Conservation (phyloP, 192 early-diverging fungal genomes). For the Entophlyctis luteolus region DNA sequence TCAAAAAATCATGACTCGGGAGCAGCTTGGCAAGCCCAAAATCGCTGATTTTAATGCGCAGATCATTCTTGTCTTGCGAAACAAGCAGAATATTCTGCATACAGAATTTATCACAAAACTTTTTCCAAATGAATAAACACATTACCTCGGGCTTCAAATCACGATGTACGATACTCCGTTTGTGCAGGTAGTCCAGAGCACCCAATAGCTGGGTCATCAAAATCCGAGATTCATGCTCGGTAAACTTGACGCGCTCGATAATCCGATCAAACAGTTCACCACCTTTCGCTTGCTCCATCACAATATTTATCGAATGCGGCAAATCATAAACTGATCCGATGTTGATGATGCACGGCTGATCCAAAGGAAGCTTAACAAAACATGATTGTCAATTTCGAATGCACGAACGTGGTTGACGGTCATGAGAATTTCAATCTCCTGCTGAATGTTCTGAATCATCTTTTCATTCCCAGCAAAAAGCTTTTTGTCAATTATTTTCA, state of each 20-base stretch:
- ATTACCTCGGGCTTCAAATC: slow-evolving; percentile 75
- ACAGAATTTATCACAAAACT: slow-evolving; percentile 48
- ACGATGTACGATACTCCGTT: slow-evolving; percentile 72
- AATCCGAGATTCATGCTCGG: slow-evolving; percentile 64
- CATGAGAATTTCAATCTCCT: slow-evolving; percentile 63
- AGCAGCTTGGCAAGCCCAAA: slow-evolving; percentile 80
- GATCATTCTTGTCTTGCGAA: slow-evolving; percentile 37
- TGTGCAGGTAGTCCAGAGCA: slow-evolving; percentile 76
- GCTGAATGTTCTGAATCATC: slow-evolving; percentile 61
- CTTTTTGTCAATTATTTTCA: slow-evolving; percentile 69
- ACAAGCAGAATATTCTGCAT: slow-evolving; percentile 70
- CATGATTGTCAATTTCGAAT: neutral
- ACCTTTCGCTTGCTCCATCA: slow-evolving; percentile 67
- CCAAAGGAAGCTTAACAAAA: neutral
- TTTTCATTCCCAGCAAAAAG: slow-evolving; percentile 51
- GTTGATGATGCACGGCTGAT: slow-evolving; percentile 60
- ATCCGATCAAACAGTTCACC: slow-evolving; percentile 90
- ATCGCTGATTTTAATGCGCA: slow-evolving; percentile 80
- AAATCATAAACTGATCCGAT: slow-evolving; percentile 63
- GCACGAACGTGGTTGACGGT: slow-evolving; percentile 52
- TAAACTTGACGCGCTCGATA: slow-evolving; percentile 55
- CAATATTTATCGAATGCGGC: slow-evolving; percentile 60
- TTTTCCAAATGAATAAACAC: neutral
- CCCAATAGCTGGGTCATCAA: slow-evolving; percentile 69
- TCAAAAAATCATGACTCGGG: slow-evolving; percentile 43